Evolutionary conservation across 2,329 filamentous ascomycete genomes (phyloP), one percentile per base, ranked within the genome.

Genomic region (Venturiaceae sp.): DNA sequence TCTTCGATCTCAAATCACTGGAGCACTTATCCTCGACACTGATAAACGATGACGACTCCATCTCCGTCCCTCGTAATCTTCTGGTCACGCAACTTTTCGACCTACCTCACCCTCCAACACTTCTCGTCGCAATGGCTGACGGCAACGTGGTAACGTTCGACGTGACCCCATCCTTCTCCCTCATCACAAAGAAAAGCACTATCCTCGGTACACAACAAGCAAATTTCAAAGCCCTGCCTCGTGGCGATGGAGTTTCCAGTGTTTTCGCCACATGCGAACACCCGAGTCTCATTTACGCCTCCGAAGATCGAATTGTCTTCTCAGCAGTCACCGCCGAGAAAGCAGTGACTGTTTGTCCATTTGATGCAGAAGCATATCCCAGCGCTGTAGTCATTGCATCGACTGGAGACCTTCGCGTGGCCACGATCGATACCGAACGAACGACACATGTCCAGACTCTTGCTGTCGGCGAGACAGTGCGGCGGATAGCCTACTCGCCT

Each of bases 201-300:
- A 84, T 92, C 1, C 77, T 99, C 13, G 92, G 94, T 26, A 92
- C 88, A 14, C 87, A 91, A 61, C 88, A 95, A 64, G 88, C 92
- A 1, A 84, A 83, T 14, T 85, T 99, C 65, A 87, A 92, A 60
- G 78, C 88, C 23, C 74, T 99, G 2, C 89, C 91, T 0, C 82
- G 86, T 55, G 77, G 77, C 0, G 76, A 85, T 56, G 78, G 71
- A 53, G 75, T 90, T 0, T 88, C 81, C 68, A 95, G 88, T 65
- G 85, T 99, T 0, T 95, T 99, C 69, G 90, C 91, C 0, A 95
- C 90, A 0, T 96, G 91, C 59, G 94, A 99, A 66, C 90, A 96
- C 67, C 89, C 94, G 0, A 96, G 90, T 62, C 74, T 99, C 58
- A 96, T 99, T 53, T 96, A 99, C 68, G 88, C 88, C 8, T 85